These are phyloP conservation scores for Ganoderma boninense DNA, from an alignment of 1,284 basidiomycete species.

Conservation along the genomic window DNA sequence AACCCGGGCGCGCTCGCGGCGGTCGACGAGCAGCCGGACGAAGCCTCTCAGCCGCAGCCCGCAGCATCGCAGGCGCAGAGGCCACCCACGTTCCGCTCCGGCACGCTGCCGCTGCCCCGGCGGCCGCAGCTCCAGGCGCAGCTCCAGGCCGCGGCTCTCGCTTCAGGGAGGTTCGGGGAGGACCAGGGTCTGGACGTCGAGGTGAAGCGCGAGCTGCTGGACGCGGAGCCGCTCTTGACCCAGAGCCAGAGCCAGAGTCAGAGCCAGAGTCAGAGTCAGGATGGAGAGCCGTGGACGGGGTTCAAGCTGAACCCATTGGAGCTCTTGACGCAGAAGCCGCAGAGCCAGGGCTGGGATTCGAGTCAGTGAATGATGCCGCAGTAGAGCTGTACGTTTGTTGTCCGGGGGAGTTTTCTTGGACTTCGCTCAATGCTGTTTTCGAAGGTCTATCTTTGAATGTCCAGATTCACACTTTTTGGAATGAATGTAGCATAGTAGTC, in stretches of 20 bases:
- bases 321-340: slow-evolving; percentile 30
- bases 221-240: slow-evolving; percentile 8
- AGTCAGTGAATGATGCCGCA: neutral
- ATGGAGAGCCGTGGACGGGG: slow-evolving; percentile 8
- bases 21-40: slow-evolving; percentile 22
- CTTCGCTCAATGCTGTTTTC: neutral
- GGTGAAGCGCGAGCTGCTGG: slow-evolving; percentile 20
- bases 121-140: neutral
- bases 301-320: slow-evolving; percentile 25
- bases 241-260: slow-evolving; percentile 4
- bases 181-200: neutral
- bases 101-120: slow-evolving; percentile 26
- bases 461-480: neutral
- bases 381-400: neutral
- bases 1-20: slow-evolving; percentile 12
- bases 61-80: neutral
- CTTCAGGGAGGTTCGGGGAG: neutral
- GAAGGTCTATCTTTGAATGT: neutral
- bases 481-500: neutral
- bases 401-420: neutral
- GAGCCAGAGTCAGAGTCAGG: slow-evolving; percentile 12
- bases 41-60: neutral
- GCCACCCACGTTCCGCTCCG: slow-evolving; percentile 23
- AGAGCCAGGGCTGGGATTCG: slow-evolving; percentile 19
- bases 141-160: neutral